Percentiles rank a stretch among this genome's conserved stretches.
These are phyloP conservation scores for Colletotrichum coccodes DNA, from an alignment of 2,329 filamentous ascomycete species.

Conservation along the genomic window DNA sequence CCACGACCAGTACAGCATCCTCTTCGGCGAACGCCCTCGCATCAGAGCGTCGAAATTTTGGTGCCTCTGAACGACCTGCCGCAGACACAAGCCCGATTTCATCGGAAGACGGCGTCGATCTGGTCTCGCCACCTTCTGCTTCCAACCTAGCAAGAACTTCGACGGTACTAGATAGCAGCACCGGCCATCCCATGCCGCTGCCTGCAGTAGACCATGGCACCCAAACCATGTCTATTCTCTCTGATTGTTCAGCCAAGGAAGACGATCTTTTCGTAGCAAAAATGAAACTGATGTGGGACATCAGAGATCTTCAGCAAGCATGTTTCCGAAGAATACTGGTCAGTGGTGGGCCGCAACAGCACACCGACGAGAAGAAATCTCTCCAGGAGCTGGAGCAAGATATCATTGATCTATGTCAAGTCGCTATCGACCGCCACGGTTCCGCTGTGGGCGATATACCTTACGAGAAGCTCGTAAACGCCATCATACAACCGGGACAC, in stretches of 20 bases:
- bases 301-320: background rate
- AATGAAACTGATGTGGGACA: slow-evolving; percentile 7
- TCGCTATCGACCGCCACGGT: slow-evolving; percentile 6
- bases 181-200: too few relatives aligned
- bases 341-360: background rate
- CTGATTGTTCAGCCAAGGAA: background rate
- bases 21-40: background rate
- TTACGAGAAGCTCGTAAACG: slow-evolving; percentile 1
- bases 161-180: too few relatives aligned
- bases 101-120: background rate
- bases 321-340: background rate
- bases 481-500: background rate
- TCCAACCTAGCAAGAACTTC: background rate
- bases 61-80: background rate
- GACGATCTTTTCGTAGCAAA: slow-evolving; percentile 15
- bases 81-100: background rate
- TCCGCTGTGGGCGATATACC: slow-evolving; percentile 1
- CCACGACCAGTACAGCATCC: background rate
- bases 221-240: background rate
- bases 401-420: background rate
- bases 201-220: background rate
- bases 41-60: background rate
- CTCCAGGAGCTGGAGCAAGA: slow-evolving; percentile 4
- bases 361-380: background rate
- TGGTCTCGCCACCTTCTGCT: background rate